Evolutionary conservation across 345 rosid genomes (phyloP).

Genomic region (Eucalyptus decipiens): DNA sequence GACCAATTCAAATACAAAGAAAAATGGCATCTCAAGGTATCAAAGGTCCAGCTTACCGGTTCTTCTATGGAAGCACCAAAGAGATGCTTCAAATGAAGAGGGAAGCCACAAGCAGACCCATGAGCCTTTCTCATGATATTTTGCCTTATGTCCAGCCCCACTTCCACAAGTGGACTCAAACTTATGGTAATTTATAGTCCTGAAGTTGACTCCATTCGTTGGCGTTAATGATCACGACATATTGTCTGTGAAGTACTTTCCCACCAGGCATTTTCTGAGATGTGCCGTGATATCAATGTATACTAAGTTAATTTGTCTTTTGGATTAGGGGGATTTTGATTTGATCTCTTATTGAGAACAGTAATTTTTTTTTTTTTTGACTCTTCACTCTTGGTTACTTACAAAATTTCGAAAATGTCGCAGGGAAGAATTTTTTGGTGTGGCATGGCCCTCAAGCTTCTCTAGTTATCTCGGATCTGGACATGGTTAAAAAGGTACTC

Average conservation of each 20-base stretch:
- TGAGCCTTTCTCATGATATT: background rate
- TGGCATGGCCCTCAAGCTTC: conserved; percentile 15
- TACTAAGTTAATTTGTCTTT: background rate
- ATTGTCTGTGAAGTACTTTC: background rate
- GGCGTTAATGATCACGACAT: background rate
- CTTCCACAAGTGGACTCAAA: background rate
- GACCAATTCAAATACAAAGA: background rate
- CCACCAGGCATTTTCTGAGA: background rate
- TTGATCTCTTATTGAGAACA: background rate
- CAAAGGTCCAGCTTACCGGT: background rate
- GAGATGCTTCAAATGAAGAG: background rate
- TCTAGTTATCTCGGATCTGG: conserved; percentile 13
- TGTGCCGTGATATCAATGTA: background rate
- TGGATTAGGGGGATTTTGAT: background rate
- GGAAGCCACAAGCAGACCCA: background rate
- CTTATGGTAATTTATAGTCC: background rate
- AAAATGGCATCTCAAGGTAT: conserved; percentile 5
- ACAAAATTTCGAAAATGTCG: background rate
- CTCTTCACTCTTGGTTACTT: no score
- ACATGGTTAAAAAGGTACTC: conserved; percentile 15
- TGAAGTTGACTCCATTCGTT: background rate
- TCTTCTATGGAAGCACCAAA: conserved; percentile 4
- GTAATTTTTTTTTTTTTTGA: background rate
- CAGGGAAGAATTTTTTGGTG: conserved; percentile 12
- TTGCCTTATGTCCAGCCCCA: background rate